These are phyloP conservation scores for Hansenula sp. DNA, from an alignment of 1,139 yeast species.

Conservation along the genomic window DNA sequence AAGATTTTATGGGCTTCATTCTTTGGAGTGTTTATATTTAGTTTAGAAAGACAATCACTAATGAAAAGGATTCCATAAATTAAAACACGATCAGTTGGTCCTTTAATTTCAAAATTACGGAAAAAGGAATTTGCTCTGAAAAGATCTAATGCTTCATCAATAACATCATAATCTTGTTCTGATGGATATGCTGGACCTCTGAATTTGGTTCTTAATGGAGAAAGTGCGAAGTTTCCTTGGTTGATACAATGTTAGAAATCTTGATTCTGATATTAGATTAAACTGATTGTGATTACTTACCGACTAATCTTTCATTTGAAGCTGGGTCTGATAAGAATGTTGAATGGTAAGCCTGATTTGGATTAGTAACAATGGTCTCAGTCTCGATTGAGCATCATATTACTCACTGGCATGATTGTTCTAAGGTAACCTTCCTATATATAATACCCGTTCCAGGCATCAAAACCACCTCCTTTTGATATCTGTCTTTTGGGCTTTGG, in stretches of 20 bases:
- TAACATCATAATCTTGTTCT: conserved; percentile 78
- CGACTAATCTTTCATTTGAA: conserved; percentile 42
- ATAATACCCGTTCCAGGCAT: too few relatives aligned
- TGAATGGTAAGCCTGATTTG: conserved; percentile 75
- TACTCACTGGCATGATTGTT: conserved; percentile 12
- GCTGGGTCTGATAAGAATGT: conserved; percentile 71
- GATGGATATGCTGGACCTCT: conserved; percentile 93
- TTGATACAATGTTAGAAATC: conserved; percentile 15
- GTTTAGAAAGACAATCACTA: conserved; percentile 74
- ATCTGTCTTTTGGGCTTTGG: too few relatives aligned
- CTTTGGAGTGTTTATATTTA: conserved; percentile 41
- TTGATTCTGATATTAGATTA: background rate
- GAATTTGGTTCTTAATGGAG: conserved; percentile 79
- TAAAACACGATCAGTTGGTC: conserved; percentile 90
- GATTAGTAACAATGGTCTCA: background rate
- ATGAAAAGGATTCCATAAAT: conserved; percentile 93
- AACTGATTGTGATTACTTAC: conserved; percentile 16
- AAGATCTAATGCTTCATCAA: conserved; percentile 86
- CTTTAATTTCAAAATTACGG: conserved; percentile 94
- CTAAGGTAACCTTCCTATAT: background rate
- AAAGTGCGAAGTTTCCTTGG: conserved; percentile 67
- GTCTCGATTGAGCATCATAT: background rate
- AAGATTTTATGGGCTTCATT: conserved; percentile 72
- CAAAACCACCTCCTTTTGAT: background rate
- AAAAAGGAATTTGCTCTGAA: conserved; percentile 96